Conservation (phyloP, 257 asterid genomes). For the Penstemon davidsonii region DNA sequence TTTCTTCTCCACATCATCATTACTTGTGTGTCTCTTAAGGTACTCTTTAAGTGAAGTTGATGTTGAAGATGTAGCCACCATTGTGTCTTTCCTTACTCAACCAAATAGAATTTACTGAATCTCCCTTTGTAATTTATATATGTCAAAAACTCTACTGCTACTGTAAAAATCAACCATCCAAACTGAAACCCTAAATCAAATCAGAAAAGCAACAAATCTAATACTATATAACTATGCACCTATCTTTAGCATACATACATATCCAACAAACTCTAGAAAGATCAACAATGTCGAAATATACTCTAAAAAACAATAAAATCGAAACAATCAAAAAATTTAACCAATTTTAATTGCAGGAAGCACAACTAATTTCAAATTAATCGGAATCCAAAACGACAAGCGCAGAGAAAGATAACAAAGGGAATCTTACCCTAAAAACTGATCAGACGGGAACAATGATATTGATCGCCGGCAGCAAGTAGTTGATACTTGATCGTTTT, state of each 20-base stretch:
- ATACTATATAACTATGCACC: no score
- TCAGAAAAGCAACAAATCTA: no score
- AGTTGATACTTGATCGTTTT: no score
- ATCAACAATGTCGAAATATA: not conserved
- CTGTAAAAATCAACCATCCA: no score
- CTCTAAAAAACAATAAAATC: not conserved
- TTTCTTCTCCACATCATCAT: conserved; percentile 52
- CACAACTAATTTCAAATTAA: not conserved
- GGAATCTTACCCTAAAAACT: not conserved
- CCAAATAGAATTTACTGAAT: not conserved
- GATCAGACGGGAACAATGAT: not conserved
- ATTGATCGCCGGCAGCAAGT: no score
- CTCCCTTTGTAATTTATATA: not conserved
- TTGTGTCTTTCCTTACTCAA: not conserved
- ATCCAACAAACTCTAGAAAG: not conserved
- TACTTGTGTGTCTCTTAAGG: conserved; percentile 62
- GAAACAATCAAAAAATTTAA: not conserved
- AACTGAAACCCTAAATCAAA: no score
- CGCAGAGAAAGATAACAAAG: not conserved
- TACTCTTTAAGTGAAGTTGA: conserved; percentile 73
- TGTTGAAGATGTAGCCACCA: conserved; percentile 49
- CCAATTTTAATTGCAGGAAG: not conserved
- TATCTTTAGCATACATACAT: not conserved
- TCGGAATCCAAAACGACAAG: not conserved
- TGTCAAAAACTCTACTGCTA: no score